Percentiles rank a stretch among this genome's conserved stretches.
Conservation (phyloP, 208 protist species). For the Leptomonas pyrrhocoris region DNA sequence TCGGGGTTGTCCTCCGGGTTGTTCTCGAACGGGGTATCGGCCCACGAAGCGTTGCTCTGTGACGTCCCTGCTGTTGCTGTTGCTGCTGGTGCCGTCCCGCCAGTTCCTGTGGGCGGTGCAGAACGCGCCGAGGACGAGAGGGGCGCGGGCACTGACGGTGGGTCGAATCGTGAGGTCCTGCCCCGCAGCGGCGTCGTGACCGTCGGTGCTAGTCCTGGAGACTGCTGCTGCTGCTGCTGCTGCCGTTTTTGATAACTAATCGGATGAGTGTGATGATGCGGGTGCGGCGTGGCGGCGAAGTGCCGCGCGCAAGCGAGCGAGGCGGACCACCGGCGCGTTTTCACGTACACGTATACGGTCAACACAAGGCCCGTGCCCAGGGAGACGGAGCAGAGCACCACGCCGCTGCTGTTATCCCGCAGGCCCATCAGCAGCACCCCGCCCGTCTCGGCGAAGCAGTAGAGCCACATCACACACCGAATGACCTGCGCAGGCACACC, state of each 20-base stretch:
- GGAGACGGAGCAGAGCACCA: constrained; percentile 60
- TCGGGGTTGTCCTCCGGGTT: constrained; percentile 14
- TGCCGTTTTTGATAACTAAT: constrained; percentile 1
- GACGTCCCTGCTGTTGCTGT: neutral
- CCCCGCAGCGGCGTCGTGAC: constrained; percentile 5
- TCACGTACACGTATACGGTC: constrained; percentile 45
- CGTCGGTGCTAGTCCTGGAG: neutral
- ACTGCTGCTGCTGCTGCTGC: constrained; percentile 4
- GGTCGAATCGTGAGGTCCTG: neutral
- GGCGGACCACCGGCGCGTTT: constrained; percentile 57
- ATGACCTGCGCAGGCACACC: constrained; percentile 68
- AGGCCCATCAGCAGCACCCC: constrained; percentile 70
- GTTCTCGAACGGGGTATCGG: constrained; percentile 6
- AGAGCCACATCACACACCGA: constrained; percentile 66
- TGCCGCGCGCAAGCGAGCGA: constrained; percentile 49
- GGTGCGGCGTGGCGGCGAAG: constrained; percentile 23
- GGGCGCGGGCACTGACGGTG: neutral
- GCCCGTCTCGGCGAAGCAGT: constrained; percentile 61
- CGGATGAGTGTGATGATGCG: neutral
- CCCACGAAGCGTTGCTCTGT: neutral
- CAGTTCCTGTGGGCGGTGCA: neutral
- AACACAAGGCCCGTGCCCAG: constrained; percentile 44
- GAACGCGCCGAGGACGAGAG: neutral
- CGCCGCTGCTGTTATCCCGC: constrained; percentile 47
- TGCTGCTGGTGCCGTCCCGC: neutral